Evolutionary conservation across 148 eudicot species (phyloP), one percentile per base, ranked within the genome.

Genomic region (Rhododendron griersonianum): DNA sequence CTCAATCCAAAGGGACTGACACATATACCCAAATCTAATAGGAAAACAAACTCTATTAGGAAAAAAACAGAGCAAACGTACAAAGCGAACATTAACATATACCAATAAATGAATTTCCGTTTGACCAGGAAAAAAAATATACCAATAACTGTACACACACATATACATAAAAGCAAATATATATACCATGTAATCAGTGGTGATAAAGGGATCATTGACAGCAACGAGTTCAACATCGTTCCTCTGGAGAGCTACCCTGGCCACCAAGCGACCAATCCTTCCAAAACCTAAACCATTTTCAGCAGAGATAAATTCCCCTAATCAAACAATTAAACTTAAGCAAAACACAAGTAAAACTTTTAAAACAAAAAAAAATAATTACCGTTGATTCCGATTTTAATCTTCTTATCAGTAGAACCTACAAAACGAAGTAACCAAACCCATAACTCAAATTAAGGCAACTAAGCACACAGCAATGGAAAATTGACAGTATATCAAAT

Each of bases 171-270:
- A 35, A 11, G 41, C 23, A 37, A 14, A 74, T 16, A 39, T 33
- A 33, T 7, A 18, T 76, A 76, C 96, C 96, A 93, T 93, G 88
- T 93, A 93, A 63, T 91, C 94, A 86, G 94, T 89, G 80, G 88
- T 86, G 91, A 92, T 92, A 78, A 92, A 94, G 41, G 96, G 96
- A 86, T 94, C 96, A 85, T 94, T 92, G 51, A 94, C 89, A 77
- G 96, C 96, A 84, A 94, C 96, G 44, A 94, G 95, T 86, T 94
- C 96, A 76, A 94, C 88, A 91, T 94, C 96, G 81, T 92, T 90
- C 78, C 96, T 91, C 87, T 90, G 93, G 5, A 92, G 90, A 87
- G 92, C 94, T 82, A 94, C 91, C 71, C 94, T 94, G 2, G 96
- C 96, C 0, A 94, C 96, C 89, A 94, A 89, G 86, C 96, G 92